Evolutionary conservation across 192 early-diverging fungal genomes (phyloP).

Genomic region (Rhizoclosmatium globosum): DNA sequence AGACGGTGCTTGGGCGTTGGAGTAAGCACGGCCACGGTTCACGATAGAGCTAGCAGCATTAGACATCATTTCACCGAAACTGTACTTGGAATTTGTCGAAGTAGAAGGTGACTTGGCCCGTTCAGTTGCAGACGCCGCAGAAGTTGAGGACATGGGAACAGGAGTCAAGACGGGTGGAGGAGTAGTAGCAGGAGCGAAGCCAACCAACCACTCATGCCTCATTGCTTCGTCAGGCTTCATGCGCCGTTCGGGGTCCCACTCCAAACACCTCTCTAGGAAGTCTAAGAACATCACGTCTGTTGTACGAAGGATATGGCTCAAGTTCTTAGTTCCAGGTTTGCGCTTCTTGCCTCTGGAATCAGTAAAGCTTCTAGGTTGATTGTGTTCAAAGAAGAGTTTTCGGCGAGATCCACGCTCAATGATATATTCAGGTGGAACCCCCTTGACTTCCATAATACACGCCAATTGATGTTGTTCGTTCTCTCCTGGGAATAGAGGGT

Average conservation of each 20-base stretch:
- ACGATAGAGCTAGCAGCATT: conserved; percentile 27
- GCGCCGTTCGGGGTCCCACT: conserved; percentile 93
- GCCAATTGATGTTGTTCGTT: conserved; percentile 96
- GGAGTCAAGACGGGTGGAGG: background rate
- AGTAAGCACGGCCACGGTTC: conserved; percentile 10
- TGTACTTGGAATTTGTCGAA: conserved; percentile 15
- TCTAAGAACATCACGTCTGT: conserved; percentile 85
- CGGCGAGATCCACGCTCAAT: conserved; percentile 82
- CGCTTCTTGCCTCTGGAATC: conserved; percentile 93
- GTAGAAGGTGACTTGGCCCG: background rate
- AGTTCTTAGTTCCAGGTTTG: conserved; percentile 77
- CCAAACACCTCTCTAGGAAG: conserved; percentile 84
- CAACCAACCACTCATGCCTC: conserved; percentile 65
- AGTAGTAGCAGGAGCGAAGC: conserved; percentile 22
- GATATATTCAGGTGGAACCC: conserved; percentile 80
- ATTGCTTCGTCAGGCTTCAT: conserved; percentile 90
- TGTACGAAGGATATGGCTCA: conserved; percentile 77
- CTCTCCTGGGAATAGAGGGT: conserved; percentile 97
- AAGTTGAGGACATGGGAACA: background rate
- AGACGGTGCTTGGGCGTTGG: background rate
- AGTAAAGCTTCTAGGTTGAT: conserved; percentile 64
- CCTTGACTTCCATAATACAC: conserved; percentile 95
- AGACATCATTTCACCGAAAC: conserved; percentile 30
- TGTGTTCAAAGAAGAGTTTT: conserved; percentile 80
- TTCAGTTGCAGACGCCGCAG: background rate